Evolutionary conservation across 768 basidiomycete species (phyloP).

Genomic region (Psilocybe cyanescens): DNA sequence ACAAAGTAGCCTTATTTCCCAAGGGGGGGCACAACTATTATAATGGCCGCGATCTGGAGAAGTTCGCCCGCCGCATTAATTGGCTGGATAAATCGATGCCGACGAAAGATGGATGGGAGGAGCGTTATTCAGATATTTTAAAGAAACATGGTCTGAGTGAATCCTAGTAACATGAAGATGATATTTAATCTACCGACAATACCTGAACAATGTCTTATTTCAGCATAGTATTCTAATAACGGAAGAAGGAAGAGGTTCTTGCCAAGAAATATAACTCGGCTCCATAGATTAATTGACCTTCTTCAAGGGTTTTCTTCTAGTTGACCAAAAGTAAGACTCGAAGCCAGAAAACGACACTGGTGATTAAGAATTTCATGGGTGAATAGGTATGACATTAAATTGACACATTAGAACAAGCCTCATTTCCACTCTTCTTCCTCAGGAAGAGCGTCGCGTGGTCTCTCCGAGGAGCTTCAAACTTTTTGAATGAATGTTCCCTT

Average conservation of each 20-base stretch:
- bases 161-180: background rate
- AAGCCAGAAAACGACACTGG: background rate
- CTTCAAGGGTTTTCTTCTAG: background rate
- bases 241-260: background rate
- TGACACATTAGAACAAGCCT: background rate
- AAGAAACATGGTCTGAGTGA: background rate
- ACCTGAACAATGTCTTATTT: too few relatives aligned
- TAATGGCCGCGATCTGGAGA: constrained; percentile 57
- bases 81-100: constrained; percentile 46
- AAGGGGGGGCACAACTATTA: constrained; percentile 70
- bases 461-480: constrained; percentile 8
- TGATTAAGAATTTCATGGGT: background rate
- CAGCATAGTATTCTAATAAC: background rate
- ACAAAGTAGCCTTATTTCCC: constrained; percentile 37
- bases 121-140: constrained; percentile 36
- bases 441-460: constrained; percentile 15
- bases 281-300: background rate
- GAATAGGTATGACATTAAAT: too few relatives aligned
- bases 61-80: constrained; percentile 39
- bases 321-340: background rate
- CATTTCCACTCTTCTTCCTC: background rate
- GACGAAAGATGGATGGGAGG: constrained; percentile 44
- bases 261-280: background rate
- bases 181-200: background rate
- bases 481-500: background rate